Percentiles rank a stretch among this genome's conserved stretches.
Evolutionary conservation across 1,284 basidiomycete genomes (phyloP).

Genomic region (Ustilago curta): DNA sequence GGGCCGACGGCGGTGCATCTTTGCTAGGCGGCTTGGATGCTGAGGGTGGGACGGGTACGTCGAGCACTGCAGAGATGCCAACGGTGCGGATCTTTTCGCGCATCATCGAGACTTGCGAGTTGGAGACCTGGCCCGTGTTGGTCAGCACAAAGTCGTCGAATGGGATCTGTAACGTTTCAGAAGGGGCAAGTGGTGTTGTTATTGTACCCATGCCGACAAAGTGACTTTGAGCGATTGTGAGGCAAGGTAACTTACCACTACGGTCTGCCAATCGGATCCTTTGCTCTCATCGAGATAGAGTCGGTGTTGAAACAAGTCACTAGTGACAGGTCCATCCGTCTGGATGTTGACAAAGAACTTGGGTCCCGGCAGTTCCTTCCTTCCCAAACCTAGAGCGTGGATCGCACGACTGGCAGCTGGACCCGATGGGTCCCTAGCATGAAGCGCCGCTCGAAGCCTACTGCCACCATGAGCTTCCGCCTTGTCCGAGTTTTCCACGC

Average conservation of each 20-base stretch:
- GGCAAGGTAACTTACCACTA: constrained; percentile 75
- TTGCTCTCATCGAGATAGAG: constrained; percentile 80
- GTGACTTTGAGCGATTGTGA: neutral
- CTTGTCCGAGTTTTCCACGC: constrained; percentile 15
- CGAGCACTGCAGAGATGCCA: constrained; percentile 76
- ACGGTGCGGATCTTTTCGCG: constrained; percentile 81
- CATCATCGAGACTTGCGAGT: constrained; percentile 78
- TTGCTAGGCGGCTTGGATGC: constrained; percentile 34
- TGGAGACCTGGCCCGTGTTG: constrained; percentile 81
- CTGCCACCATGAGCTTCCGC: constrained; percentile 10
- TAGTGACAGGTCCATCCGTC: constrained; percentile 76
- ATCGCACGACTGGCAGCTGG: constrained; percentile 55
- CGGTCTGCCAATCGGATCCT: constrained; percentile 81
- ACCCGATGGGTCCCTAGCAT: constrained; percentile 52
- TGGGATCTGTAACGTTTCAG: constrained; percentile 75
- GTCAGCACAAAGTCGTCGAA: constrained; percentile 84
- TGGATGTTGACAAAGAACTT: constrained; percentile 82
- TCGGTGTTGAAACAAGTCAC: constrained; percentile 88
- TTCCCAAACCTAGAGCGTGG: constrained; percentile 56
- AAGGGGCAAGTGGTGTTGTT: neutral
- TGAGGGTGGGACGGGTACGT: constrained; percentile 50
- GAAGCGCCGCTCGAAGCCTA: constrained; percentile 53
- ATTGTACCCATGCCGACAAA: neutral
- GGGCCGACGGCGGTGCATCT: constrained; percentile 34
- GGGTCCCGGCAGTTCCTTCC: constrained; percentile 60